These are phyloP conservation scores for Ilyonectria sp. DNA, from an alignment of 2,329 filamentous ascomycete species.

Conservation along the genomic window DNA sequence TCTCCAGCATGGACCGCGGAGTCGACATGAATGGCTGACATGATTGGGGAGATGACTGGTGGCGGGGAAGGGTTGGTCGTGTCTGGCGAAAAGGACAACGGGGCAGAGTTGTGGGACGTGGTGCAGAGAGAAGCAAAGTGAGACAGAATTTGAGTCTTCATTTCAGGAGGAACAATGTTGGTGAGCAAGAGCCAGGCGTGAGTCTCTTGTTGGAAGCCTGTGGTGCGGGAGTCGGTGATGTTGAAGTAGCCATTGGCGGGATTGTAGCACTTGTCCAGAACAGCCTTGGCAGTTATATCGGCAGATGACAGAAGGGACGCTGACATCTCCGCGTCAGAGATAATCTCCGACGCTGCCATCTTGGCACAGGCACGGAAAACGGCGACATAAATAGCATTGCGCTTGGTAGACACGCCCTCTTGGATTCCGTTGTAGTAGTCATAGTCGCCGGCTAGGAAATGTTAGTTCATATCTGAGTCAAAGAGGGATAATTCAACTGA, in stretches of 20 bases:
- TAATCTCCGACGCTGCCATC: neutral
- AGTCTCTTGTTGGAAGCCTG: slow-evolving; percentile 12
- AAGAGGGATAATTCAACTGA: neutral
- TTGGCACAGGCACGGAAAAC: neutral
- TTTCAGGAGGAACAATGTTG: neutral
- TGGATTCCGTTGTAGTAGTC: slow-evolving; percentile 6
- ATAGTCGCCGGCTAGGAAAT: neutral
- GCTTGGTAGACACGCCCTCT: slow-evolving; percentile 1
- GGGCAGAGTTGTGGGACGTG: slow-evolving; percentile 15
- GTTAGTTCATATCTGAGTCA: neutral
- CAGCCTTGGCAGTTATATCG: neutral
- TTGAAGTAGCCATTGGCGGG: slow-evolving; percentile 15
- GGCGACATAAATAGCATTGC: slow-evolving; percentile 1
- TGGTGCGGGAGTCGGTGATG: slow-evolving; percentile 5
- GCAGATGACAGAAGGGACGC: neutral
- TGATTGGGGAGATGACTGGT: slow-evolving; percentile 19
- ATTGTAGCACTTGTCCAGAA: slow-evolving; percentile 15
- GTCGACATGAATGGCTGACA: slow-evolving; percentile 15
- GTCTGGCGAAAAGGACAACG: slow-evolving; percentile 12
- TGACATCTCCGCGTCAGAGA: neutral
- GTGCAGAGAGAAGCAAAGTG: slow-evolving; percentile 12
- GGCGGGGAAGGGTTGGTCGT: neutral
- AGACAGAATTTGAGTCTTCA: neutral
- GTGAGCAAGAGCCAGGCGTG: slow-evolving; percentile 2
- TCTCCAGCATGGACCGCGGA: neutral